Evolutionary conservation across 148 eudicot species (phyloP).

Genomic region (Vaccinium corymbosum): DNA sequence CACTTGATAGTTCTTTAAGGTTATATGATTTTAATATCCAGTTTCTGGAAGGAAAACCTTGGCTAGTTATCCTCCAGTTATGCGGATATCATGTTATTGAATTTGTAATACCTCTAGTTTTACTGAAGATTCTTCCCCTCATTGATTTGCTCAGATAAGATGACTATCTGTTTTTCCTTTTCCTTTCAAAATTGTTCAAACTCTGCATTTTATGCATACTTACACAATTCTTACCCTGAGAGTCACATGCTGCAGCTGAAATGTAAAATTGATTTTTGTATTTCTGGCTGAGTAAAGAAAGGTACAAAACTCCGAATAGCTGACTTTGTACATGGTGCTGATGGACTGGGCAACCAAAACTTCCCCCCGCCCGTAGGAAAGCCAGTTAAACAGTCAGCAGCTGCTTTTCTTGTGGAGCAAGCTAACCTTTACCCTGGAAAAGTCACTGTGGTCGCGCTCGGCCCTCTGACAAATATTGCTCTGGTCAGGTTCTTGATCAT

Average conservation of each 20-base stretch:
- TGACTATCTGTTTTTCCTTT: background rate
- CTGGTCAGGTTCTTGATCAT: constrained; percentile 51
- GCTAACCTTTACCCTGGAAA: constrained; percentile 73
- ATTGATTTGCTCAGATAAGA: background rate
- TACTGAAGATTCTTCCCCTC: background rate
- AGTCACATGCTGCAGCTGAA: background rate
- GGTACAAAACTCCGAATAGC: constrained; percentile 92
- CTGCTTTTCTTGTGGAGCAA: constrained; percentile 64
- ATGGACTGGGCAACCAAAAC: constrained; percentile 96
- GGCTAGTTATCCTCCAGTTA: background rate
- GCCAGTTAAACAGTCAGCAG: constrained; percentile 73
- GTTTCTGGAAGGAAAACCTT: background rate
- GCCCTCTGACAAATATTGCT: constrained; percentile 93
- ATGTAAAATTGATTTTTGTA: constrained; percentile 16
- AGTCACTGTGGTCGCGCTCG: constrained; percentile 85
- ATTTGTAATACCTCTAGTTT: background rate
- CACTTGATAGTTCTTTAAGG: background rate
- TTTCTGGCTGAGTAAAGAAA: constrained; percentile 44
- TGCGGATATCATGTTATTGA: background rate
- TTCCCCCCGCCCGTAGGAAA: constrained; percentile 82
- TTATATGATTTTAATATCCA: background rate
- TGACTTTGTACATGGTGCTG: constrained; percentile 90
- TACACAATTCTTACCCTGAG: background rate
- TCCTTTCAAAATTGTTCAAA: background rate
- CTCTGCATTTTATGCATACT: constrained; percentile 9